Evolutionary conservation across 2,329 filamentous ascomycete genomes (phyloP).

Genomic region (Trichophyton simii): DNA sequence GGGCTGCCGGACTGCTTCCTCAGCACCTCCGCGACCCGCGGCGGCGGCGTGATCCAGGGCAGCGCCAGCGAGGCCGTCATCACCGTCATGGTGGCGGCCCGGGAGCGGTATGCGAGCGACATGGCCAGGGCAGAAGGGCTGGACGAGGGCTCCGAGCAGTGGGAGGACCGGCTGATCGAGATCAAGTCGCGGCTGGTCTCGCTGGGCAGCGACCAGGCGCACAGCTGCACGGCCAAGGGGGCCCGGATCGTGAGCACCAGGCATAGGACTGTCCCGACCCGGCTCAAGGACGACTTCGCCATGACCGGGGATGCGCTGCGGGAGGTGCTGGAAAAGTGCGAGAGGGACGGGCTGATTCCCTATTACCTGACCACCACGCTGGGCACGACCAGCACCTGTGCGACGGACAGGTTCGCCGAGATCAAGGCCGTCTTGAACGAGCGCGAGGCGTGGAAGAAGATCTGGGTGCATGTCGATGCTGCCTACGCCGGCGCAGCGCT

Average conservation of each 20-base stretch:
- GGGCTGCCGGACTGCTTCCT: conserved; percentile 60
- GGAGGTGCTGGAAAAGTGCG: conserved; percentile 50
- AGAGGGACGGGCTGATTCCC: conserved; percentile 59
- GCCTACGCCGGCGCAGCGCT: conserved; percentile 84
- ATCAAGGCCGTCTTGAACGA: conserved; percentile 46
- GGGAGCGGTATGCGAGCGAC: conserved; percentile 62
- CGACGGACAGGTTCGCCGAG: conserved; percentile 65
- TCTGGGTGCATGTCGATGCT: conserved; percentile 91
- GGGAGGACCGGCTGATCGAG: conserved; percentile 56
- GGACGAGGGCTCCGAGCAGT: conserved; percentile 39
- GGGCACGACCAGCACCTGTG: conserved; percentile 80
- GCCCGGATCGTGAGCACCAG: conserved; percentile 77
- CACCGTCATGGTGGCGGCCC: conserved; percentile 73
- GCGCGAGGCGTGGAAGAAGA: conserved; percentile 38
- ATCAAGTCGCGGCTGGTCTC: conserved; percentile 64
- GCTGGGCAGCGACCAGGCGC: conserved; percentile 64
- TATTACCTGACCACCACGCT: conserved; percentile 78
- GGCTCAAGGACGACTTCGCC: conserved; percentile 51
- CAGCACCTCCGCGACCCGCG: conserved; percentile 51
- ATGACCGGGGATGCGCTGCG: conserved; percentile 55
- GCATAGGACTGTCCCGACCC: conserved; percentile 56
- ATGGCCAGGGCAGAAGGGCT: conserved; percentile 41
- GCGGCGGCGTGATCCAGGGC: conserved; percentile 90
- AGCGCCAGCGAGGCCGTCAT: conserved; percentile 79
- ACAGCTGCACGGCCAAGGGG: conserved; percentile 77